phyloP scores from a whole-genome alignment of 257 asterid species.

The Jasminum sambac region DNA sequence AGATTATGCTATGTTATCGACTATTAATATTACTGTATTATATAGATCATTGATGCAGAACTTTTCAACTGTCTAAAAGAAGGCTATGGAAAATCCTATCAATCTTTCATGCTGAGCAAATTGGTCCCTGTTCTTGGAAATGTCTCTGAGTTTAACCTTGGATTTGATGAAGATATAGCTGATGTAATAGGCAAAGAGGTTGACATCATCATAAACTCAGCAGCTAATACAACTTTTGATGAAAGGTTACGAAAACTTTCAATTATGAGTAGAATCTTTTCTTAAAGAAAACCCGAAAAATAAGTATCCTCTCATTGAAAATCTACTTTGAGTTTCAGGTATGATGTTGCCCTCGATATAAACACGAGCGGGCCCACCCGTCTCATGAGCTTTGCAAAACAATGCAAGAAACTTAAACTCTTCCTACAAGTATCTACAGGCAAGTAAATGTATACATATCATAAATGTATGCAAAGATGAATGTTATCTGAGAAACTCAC shows the following conservation, averaged over 20 bases:
- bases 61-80: slow-evolving; percentile 76
- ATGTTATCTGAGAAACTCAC: not conserved
- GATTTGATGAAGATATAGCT: slow-evolving; percentile 61
- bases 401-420: slow-evolving; percentile 68
- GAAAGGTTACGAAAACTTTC: slow-evolving; percentile 54
- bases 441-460: slow-evolving; percentile 31
- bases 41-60: slow-evolving; percentile 63
- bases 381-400: slow-evolving; percentile 67
- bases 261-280: not conserved
- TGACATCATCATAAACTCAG: slow-evolving; percentile 78
- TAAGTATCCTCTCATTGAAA: slow-evolving; percentile 1
- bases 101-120: slow-evolving; percentile 78
- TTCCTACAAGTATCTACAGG: slow-evolving; percentile 94
- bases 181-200: slow-evolving; percentile 54
- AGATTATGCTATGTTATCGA: not conserved
- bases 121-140: slow-evolving; percentile 80
- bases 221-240: slow-evolving; percentile 88
- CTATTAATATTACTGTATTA: not conserved
- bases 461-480: not conserved
- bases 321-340: slow-evolving; percentile 48
- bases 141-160: slow-evolving; percentile 69
- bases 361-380: slow-evolving; percentile 84
- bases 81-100: slow-evolving; percentile 73
- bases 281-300: not conserved
- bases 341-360: slow-evolving; percentile 80